These are phyloP conservation scores for Globisporangium recalcitrans DNA, from an alignment of 352 stramenopile genomes.

Conservation along the genomic window DNA sequence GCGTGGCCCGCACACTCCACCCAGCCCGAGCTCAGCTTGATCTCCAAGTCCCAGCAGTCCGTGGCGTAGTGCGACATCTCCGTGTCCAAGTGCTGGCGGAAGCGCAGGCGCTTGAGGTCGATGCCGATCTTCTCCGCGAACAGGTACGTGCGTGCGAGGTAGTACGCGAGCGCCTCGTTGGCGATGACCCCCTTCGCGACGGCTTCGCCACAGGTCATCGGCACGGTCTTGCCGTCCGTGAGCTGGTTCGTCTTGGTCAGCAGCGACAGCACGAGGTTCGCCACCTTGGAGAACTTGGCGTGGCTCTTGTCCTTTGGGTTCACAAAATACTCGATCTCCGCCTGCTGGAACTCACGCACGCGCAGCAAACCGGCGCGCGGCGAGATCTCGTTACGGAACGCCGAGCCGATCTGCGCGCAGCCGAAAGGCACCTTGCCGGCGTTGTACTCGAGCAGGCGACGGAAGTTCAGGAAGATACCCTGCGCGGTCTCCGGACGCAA, in stretches of 20 bases:
- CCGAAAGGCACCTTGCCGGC: slow-evolving; percentile 88
- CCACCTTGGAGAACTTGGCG: slow-evolving; percentile 92
- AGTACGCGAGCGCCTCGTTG: slow-evolving; percentile 99
- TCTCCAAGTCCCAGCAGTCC: slow-evolving; percentile 99
- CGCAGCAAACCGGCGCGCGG: slow-evolving; percentile 94
- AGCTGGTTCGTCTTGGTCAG: slow-evolving; percentile 94
- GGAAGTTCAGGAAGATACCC: slow-evolving; percentile 99
- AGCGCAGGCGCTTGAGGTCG: slow-evolving; percentile 92
- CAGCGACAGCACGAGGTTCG: slow-evolving; percentile 87
- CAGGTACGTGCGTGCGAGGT: slow-evolving; percentile 96
- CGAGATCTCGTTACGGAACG: slow-evolving; percentile 96
- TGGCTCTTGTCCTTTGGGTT: slow-evolving; percentile 99
- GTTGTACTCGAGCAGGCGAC: slow-evolving; percentile 97
- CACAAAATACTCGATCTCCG: slow-evolving; percentile 99
- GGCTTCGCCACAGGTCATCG: slow-evolving; percentile 89
- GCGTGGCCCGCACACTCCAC: slow-evolving; percentile 98
- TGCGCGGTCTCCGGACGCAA: slow-evolving; percentile 98
- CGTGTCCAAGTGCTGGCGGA: slow-evolving; percentile 98
- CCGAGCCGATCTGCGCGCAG: slow-evolving; percentile 83
- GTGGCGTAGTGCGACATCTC: slow-evolving; percentile 99
- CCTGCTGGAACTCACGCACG: slow-evolving; percentile 99
- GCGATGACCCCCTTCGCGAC: slow-evolving; percentile 93
- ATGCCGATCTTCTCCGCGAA: slow-evolving; percentile 95
- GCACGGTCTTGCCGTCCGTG: slow-evolving; percentile 94
- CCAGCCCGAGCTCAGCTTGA: slow-evolving; percentile 97